Evolutionary conservation across 139 green algal genomes (phyloP).

Genomic region (Picochlorum sp.): DNA sequence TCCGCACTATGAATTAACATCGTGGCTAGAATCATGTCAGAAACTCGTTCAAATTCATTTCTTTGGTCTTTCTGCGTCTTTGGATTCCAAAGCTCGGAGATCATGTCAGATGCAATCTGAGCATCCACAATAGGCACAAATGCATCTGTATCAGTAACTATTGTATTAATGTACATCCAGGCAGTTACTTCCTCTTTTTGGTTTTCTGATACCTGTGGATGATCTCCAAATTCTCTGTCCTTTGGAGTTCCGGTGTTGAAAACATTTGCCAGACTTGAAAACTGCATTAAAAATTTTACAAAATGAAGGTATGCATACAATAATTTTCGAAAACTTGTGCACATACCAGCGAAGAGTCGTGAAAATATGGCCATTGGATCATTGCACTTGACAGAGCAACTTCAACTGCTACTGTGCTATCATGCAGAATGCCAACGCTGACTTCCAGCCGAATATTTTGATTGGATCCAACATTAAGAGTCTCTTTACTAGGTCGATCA

Average conservation of each 20-base stretch:
- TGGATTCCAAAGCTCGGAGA: constrained; percentile 10
- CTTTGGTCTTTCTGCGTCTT: constrained; percentile 2
- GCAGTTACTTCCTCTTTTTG: constrained; percentile 17
- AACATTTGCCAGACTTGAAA: constrained; percentile 44
- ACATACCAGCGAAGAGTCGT: constrained; percentile 55
- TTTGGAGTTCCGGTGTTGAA: constrained; percentile 37
- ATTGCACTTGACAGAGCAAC: constrained; percentile 35
- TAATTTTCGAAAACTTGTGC: not conserved
- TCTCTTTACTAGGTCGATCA: not conserved
- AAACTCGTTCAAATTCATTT: constrained; percentile 23
- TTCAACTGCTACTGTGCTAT: constrained; percentile 50
- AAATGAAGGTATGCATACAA: not conserved
- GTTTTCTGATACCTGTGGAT: constrained; percentile 1
- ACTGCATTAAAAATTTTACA: not conserved
- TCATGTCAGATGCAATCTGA: constrained; percentile 1
- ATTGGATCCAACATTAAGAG: constrained; percentile 7
- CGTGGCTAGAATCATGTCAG: constrained; percentile 31
- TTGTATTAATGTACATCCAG: constrained; percentile 73
- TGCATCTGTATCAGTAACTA: constrained; percentile 41
- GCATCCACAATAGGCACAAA: constrained; percentile 29
- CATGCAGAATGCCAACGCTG: constrained; percentile 26
- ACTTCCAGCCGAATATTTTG: constrained; percentile 19
- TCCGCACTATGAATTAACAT: constrained; percentile 12
- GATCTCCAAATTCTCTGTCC: constrained; percentile 1
- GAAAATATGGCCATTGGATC: constrained; percentile 67